Evolutionary conservation across 2,329 filamentous ascomycete species (phyloP).

Genomic region (Graphilbum ipis-grandicollis): DNA sequence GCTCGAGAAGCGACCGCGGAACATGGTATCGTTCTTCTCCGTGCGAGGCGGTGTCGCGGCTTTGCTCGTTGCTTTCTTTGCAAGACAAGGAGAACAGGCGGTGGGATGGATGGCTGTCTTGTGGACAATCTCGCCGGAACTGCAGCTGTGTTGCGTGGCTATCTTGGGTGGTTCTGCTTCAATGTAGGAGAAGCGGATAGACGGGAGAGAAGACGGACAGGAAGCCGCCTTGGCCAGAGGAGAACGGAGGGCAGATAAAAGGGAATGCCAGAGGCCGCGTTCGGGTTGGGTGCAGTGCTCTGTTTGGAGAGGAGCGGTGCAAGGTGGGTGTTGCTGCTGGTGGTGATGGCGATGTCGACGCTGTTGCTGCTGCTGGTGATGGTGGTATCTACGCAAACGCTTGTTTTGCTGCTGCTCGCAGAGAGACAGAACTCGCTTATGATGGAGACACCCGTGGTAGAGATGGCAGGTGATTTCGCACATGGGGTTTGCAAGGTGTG

Average conservation of each 20-base stretch:
- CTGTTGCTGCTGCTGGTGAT: neutral
- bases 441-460: conserved; percentile 2
- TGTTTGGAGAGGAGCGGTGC: neutral
- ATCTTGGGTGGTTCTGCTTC: neutral
- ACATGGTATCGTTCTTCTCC: too few relatives aligned
- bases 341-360: neutral
- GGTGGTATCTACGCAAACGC: neutral
- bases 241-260: neutral
- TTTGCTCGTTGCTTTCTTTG: neutral
- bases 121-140: neutral
- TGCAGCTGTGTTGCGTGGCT: neutral
- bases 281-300: too few relatives aligned
- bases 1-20: too few relatives aligned
- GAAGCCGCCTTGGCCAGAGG: neutral
- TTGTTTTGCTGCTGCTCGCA: conserved; percentile 1
- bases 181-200: neutral
- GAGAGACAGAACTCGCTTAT: conserved; percentile 4
- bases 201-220: neutral
- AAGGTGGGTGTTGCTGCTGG: neutral
- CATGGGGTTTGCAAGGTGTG: conserved; percentile 1
- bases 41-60: too few relatives aligned
- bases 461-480: conserved; percentile 3
- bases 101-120: neutral
- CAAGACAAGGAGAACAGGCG: neutral
- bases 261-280: too few relatives aligned